Percentiles rank a stretch among this genome's conserved stretches.
Evolutionary conservation across 2,329 filamentous ascomycete species (phyloP).

Genomic region (Aspergillus melleus): DNA sequence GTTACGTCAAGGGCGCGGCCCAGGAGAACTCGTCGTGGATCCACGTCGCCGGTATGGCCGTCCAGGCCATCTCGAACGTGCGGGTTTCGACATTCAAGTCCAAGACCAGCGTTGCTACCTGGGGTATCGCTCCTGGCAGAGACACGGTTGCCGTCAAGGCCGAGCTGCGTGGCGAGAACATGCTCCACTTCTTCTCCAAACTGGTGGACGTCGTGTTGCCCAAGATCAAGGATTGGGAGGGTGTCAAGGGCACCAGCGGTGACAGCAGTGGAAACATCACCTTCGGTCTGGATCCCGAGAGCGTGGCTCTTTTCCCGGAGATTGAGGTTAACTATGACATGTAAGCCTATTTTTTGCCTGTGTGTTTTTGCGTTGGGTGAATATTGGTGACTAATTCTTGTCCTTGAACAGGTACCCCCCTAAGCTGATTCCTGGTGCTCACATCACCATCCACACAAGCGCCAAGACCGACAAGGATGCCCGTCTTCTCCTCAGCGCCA

Average conservation of each 20-base stretch:
- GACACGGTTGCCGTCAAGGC: constrained; percentile 71
- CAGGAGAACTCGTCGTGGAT: constrained; percentile 71
- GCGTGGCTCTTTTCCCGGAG: constrained; percentile 85
- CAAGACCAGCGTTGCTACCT: constrained; percentile 70
- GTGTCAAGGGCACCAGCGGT: constrained; percentile 73
- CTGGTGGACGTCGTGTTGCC: constrained; percentile 87
- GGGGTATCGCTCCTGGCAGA: constrained; percentile 70
- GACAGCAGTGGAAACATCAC: constrained; percentile 85
- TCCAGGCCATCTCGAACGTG: constrained; percentile 83
- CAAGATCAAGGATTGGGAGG: constrained; percentile 93
- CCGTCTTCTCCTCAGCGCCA: constrained; percentile 68
- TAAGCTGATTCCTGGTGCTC: constrained; percentile 80
- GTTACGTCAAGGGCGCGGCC: constrained; percentile 67
- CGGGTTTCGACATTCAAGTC: constrained; percentile 69
- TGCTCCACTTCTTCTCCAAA: constrained; percentile 89
- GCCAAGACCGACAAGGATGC: constrained; percentile 84
- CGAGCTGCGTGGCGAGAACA: constrained; percentile 74
- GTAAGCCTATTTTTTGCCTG: constrained; percentile 53
- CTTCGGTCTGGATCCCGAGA: constrained; percentile 74
- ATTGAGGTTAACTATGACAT: constrained; percentile 90
- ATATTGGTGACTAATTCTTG: neutral
- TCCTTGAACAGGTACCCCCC: constrained; percentile 55
- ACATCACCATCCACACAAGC: constrained; percentile 80
- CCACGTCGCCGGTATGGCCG: constrained; percentile 77
- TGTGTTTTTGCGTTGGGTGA: too few species aligned